Evolutionary conservation across 768 basidiomycete genomes (phyloP).

Genomic region (Mrakia hoshinonis): DNA sequence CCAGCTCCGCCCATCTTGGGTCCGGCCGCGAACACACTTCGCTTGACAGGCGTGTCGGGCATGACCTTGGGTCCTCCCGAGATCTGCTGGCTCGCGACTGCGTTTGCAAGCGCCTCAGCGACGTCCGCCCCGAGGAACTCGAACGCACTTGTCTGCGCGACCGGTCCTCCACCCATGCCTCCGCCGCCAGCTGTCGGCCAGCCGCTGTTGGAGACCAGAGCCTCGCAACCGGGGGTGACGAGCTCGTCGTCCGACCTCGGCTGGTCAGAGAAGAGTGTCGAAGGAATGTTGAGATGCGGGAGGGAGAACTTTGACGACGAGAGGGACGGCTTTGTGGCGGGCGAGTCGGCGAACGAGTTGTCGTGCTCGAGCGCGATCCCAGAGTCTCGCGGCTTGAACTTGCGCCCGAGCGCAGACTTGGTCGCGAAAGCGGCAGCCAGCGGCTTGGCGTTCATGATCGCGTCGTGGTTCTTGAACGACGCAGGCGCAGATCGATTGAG

Average conservation of each 20-base stretch:
- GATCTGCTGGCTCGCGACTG: slow-evolving; percentile 21
- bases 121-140: slow-evolving; percentile 29
- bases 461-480: neutral
- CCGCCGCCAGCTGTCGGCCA: slow-evolving; percentile 12
- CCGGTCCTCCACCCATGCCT: slow-evolving; percentile 1
- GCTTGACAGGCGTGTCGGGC: slow-evolving; percentile 40
- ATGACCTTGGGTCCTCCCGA: slow-evolving; percentile 29
- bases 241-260: slow-evolving; percentile 9
- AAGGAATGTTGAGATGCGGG: slow-evolving; percentile 17
- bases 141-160: slow-evolving; percentile 16
- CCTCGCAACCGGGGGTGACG: slow-evolving; percentile 17
- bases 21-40: slow-evolving; percentile 26
- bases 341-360: slow-evolving; percentile 21
- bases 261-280: neutral
- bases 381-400: slow-evolving; percentile 28
- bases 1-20: neutral
- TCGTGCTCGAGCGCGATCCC: slow-evolving; percentile 23
- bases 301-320: slow-evolving; percentile 1
- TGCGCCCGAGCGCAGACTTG: slow-evolving; percentile 26
- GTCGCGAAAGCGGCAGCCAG: slow-evolving; percentile 26
- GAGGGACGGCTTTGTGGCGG: neutral
- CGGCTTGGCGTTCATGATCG: slow-evolving; percentile 27
- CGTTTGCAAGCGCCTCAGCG: slow-evolving; percentile 27
- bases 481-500: slow-evolving; percentile 29
- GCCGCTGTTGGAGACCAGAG: neutral